Conservation (phyloP, 2,329 filamentous ascomycete species). For the Coniochaeta ligniaria region DNA sequence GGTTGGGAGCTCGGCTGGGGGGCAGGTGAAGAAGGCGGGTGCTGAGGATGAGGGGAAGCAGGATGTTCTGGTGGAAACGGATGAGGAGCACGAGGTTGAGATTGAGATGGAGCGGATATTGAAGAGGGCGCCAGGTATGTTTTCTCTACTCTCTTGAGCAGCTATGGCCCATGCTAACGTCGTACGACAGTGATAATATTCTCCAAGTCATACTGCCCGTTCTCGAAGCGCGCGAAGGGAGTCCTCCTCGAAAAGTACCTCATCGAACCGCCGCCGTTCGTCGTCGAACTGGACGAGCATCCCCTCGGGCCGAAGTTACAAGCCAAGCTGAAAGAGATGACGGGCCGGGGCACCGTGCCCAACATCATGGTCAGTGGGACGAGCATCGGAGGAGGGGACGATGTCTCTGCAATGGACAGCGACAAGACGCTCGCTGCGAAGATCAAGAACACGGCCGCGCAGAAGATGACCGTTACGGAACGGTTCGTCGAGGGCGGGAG, state of each 20-base stretch:
- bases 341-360: constrained; percentile 78
- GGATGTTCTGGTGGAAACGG: constrained; percentile 35
- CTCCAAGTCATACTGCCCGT: constrained; percentile 88
- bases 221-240: constrained; percentile 76
- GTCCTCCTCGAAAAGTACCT: constrained; percentile 78
- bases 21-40: constrained; percentile 34
- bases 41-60: constrained; percentile 25
- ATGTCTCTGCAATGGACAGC: constrained; percentile 65
- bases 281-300: constrained; percentile 87
- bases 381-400: constrained; percentile 86
- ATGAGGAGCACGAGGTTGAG: constrained; percentile 59
- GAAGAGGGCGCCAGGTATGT: constrained; percentile 75
- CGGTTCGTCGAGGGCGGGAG: constrained; percentile 20
- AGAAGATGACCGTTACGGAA: constrained; percentile 48
- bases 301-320: constrained; percentile 68
- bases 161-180: not conserved
- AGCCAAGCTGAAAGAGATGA: constrained; percentile 61
- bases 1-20: constrained; percentile 48
- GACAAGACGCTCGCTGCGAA: constrained; percentile 62
- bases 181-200: constrained; percentile 73
- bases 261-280: constrained; percentile 73
- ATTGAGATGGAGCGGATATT: constrained; percentile 70
- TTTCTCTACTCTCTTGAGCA: not conserved
- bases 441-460: constrained; percentile 67
- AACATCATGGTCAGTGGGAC: constrained; percentile 85